Percentiles rank a stretch among this genome's conserved stretches.
Evolutionary conservation across 2,329 filamentous ascomycete genomes (phyloP).

Genomic region (Alternaria brassicae): DNA sequence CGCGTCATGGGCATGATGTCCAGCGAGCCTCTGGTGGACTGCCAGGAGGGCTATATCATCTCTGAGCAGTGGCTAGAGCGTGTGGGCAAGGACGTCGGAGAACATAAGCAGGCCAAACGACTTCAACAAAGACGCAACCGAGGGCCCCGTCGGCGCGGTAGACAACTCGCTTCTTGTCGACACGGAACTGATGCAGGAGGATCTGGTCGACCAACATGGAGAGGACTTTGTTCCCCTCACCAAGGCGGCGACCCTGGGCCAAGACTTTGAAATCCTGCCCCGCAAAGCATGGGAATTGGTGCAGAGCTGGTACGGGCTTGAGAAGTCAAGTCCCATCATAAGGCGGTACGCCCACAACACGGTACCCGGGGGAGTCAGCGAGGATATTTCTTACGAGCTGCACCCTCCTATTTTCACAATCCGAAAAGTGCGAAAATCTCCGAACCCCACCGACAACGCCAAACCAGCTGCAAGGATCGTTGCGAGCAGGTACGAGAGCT

Average conservation of each 20-base stretch:
- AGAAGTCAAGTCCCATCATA: constrained; percentile 73
- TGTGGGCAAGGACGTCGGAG: constrained; percentile 45
- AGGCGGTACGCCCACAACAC: constrained; percentile 80
- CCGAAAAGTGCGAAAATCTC: constrained; percentile 74
- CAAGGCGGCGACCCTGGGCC: constrained; percentile 67
- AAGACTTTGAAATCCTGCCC: constrained; percentile 79
- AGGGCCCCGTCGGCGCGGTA: constrained; percentile 76
- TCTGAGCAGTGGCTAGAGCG: constrained; percentile 77
- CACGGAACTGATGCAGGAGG: constrained; percentile 27
- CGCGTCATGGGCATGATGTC: constrained; percentile 70
- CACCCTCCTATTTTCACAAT: constrained; percentile 86
- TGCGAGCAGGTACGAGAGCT: constrained; percentile 73
- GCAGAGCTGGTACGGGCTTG: constrained; percentile 80
- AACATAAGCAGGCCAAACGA: constrained; percentile 55
- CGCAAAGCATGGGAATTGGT: constrained; percentile 82
- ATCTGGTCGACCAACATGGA: constrained; percentile 51
- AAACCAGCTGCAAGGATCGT: constrained; percentile 70
- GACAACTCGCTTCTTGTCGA: constrained; percentile 80
- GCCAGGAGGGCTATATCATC: constrained; percentile 78
- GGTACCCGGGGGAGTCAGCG: constrained; percentile 60
- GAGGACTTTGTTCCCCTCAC: constrained; percentile 74
- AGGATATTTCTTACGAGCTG: constrained; percentile 81
- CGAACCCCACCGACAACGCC: constrained; percentile 66
- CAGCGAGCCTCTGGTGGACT: constrained; percentile 65
- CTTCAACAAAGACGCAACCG: constrained; percentile 64